Evolutionary conservation across 768 basidiomycete genomes (phyloP).

Genomic region (Auriscalpium orientale): DNA sequence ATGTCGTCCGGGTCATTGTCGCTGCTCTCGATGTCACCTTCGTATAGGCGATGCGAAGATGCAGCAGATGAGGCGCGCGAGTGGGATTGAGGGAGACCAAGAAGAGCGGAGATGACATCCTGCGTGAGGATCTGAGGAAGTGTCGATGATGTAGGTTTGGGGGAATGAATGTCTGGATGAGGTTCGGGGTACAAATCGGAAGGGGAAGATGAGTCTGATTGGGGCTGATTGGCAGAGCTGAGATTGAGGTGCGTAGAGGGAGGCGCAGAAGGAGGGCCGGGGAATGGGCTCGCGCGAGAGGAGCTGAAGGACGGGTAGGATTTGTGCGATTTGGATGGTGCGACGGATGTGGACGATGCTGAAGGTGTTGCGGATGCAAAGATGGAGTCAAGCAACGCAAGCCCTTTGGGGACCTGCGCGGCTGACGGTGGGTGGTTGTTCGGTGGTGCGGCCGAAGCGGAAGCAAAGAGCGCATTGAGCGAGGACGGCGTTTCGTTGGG

Average conservation of each 20-base stretch:
- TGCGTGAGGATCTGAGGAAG: slow-evolving; percentile 64
- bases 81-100: slow-evolving; percentile 42
- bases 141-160: slow-evolving; percentile 43
- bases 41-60: slow-evolving; percentile 24
- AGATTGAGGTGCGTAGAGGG: slow-evolving; percentile 15
- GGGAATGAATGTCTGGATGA: slow-evolving; percentile 42
- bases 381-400: slow-evolving; percentile 56
- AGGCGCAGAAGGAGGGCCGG: slow-evolving; percentile 15
- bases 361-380: slow-evolving; percentile 58
- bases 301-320: neutral
- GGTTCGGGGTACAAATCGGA: slow-evolving; percentile 24
- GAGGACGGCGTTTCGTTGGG: slow-evolving; percentile 8
- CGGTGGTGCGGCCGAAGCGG: slow-evolving; percentile 12
- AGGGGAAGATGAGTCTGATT: slow-evolving; percentile 9
- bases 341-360: slow-evolving; percentile 9
- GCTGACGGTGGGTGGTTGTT: slow-evolving; percentile 16
- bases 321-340: slow-evolving; percentile 2
- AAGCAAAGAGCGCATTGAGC: slow-evolving; percentile 41
- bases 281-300: slow-evolving; percentile 11
- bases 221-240: slow-evolving; percentile 14
- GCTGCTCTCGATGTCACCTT: slow-evolving; percentile 30
- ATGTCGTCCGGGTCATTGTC: slow-evolving; percentile 19
- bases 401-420: slow-evolving; percentile 29
- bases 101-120: slow-evolving; percentile 58
- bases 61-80: slow-evolving; percentile 27